Base-by-base conservation (phyloP, 2,329 filamentous ascomycete species). In the Fusarium sp. region DNA sequence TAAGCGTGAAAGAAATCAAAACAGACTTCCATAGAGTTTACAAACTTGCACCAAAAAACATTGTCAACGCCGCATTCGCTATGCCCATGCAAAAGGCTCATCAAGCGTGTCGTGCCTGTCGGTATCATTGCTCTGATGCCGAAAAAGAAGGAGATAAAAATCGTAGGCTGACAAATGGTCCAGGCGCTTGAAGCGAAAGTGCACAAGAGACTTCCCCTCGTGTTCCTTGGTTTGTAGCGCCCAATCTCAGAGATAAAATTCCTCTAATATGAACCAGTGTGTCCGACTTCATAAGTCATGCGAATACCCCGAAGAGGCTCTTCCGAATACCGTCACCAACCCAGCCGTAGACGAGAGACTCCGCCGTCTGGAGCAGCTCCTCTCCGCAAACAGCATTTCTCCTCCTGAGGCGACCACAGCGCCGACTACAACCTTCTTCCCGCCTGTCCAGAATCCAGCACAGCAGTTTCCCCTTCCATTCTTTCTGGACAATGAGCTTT, bases 171-270 rank as follows among this genome's bases (percentile, higher is more conserved):
- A 54, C 31, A 28, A 13, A 3, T 10, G 3, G 13, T 30, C 16
- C 28, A 73, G 70, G 9, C 70, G 70, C 12, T 40, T 73, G 6
- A 73, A 73, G 39, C 55, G 66, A 13, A 70, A 60, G 58, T 73
- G 66, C 53, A 65, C 60, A 10, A 63, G 47, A 39, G 66, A 73
- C 12, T 4, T 71, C 15, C 70, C 70, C 6, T 55, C 61, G 4
- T 73, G 68, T 16, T 70, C 63, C 10, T 40, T 73, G 23, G 70
- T 73, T 23, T 27, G 56, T 60, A 37, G 10, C 4, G n/a, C 16
- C 3, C 11, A 4, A 11, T 7, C 36, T 6, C 4, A 5, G 23
- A 23, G 3, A 23, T 5, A 27, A 27, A 2, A 53, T 31, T 44
- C 15, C 31, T 5, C 34, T 34, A 12, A 52, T 27, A 2, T 1